Evolutionary conservation across 345 rosid species (phyloP).

Genomic region (Hypericum perforatum): DNA sequence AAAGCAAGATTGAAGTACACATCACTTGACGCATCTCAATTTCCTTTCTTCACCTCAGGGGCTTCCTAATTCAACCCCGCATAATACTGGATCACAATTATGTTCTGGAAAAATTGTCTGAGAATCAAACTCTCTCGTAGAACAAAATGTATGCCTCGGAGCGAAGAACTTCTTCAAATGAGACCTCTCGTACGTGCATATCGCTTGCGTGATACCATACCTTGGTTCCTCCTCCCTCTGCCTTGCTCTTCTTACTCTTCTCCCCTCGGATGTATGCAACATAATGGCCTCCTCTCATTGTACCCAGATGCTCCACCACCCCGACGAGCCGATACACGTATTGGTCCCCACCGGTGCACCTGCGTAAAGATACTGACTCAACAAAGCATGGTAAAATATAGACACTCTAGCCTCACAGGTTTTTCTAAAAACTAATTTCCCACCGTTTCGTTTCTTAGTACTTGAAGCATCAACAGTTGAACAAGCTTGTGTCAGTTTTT

Average conservation of each 20-base stretch:
- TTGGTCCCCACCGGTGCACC: conserved; percentile 30
- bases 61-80: conserved; percentile 15
- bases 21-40: no score
- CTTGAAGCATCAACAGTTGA: no score
- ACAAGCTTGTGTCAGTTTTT: no score
- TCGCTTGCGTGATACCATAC: conserved; percentile 72
- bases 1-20: no score
- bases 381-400: background rate
- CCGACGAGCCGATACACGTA: conserved; percentile 53
- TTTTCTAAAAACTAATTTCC: no score
- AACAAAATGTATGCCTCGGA: conserved; percentile 88
- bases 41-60: conserved; percentile 8
- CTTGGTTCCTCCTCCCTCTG: conserved; percentile 23
- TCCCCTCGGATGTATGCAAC: conserved; percentile 74
- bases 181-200: conserved; percentile 53
- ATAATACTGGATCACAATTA: conserved; percentile 8
- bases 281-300: conserved; percentile 94
- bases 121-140: conserved; percentile 44
- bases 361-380: conserved; percentile 9
- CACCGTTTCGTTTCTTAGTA: no score
- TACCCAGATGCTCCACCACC: conserved; percentile 83
- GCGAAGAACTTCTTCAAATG: conserved; percentile 65
- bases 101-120: conserved; percentile 6
- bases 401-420: background rate
- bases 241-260: conserved; percentile 21